These are phyloP conservation scores for Sclerotinia trifoliorum DNA, from an alignment of 2,329 filamentous ascomycete species.

Conservation along the genomic window DNA sequence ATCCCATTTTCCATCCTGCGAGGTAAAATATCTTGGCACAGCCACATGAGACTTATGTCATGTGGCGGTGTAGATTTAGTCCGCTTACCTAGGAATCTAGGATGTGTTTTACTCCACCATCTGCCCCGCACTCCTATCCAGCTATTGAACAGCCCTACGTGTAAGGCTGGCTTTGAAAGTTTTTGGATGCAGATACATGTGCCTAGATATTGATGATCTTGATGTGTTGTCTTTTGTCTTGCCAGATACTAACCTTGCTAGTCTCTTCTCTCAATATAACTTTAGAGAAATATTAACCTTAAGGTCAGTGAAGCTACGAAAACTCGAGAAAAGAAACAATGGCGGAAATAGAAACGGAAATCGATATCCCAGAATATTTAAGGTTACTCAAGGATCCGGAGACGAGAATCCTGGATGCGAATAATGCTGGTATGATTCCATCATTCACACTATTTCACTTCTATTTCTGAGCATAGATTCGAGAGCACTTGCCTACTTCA, in stretches of 20 bases:
- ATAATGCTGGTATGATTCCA: neutral
- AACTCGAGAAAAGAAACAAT: neutral
- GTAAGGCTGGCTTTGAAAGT: no score
- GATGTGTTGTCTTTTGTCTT: no score
- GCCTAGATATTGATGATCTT: no score
- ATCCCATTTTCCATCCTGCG: neutral
- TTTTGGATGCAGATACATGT: no score
- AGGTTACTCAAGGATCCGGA: neutral
- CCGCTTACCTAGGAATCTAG: neutral
- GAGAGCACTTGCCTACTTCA: no score
- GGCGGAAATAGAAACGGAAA: neutral
- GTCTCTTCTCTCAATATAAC: no score
- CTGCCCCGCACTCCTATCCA: neutral
- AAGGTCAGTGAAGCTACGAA: no score
- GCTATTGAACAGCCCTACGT: no score
- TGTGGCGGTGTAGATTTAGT: neutral
- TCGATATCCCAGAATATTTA: neutral
- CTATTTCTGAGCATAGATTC: no score
- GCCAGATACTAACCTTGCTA: no score
- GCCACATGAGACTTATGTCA: neutral
- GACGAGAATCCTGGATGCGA: neutral
- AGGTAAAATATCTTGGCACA: neutral
- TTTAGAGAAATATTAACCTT: no score
- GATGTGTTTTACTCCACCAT: neutral
- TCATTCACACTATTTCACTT: neutral